Percentiles rank a stretch among this genome's conserved stretches.
phyloP scores from a whole-genome alignment of 2,329 filamentous ascomycete genomes.

The Cercospora canescens region DNA sequence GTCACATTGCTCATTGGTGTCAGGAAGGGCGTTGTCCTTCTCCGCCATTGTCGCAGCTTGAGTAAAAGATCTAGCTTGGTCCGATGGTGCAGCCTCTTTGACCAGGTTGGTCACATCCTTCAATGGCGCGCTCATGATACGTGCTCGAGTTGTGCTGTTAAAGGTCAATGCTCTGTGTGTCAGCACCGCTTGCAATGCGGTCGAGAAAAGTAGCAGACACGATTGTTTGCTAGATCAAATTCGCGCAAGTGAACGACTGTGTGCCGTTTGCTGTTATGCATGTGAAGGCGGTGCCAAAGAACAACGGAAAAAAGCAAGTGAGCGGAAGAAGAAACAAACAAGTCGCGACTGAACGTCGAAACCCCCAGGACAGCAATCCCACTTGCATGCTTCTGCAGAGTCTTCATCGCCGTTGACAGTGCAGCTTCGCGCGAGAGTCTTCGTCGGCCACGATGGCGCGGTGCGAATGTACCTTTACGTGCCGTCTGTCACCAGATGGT shows the following conservation, averaged over 20 bases:
- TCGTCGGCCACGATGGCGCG: neutral
- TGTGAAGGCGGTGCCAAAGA: neutral
- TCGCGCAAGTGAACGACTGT: neutral
- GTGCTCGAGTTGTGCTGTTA: neutral
- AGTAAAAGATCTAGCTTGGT: neutral
- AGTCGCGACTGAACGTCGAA: neutral
- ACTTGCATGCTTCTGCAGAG: neutral
- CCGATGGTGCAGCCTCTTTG: neutral
- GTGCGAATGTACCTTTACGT: neutral
- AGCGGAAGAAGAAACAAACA: neutral
- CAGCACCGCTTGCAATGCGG: slow-evolving; percentile 7
- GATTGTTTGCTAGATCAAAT: slow-evolving; percentile 6
- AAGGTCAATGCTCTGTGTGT: slow-evolving; percentile 4
- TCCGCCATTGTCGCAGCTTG: neutral
- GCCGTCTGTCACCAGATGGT: neutral
- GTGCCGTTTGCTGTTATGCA: neutral
- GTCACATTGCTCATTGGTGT: neutral
- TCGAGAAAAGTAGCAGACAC: neutral
- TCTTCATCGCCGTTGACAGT: neutral
- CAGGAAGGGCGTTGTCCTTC: neutral
- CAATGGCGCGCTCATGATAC: slow-evolving; percentile 3
- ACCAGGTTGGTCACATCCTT: neutral
- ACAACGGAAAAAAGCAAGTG: neutral
- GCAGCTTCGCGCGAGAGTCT: neutral
- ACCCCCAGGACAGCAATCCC: neutral